Evolutionary conservation across 257 asterid species (phyloP), one percentile per base, ranked within the genome.

Genomic region (Fraxinus quadrangulata): DNA sequence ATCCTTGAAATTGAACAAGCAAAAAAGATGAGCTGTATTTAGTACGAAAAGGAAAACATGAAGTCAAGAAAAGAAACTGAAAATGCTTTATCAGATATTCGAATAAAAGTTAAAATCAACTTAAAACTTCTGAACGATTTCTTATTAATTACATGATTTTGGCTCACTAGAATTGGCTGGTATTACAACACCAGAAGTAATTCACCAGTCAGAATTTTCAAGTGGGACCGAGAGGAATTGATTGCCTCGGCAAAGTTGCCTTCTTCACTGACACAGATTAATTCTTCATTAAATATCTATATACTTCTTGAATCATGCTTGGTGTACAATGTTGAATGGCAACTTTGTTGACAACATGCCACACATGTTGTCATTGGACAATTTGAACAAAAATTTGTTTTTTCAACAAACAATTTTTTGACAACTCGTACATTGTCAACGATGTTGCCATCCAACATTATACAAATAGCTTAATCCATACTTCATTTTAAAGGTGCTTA

Each of bases 241-340:
- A 59, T 61, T 40, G 5, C 59, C 78, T 61, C 71, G 78, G 71
- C 71, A 75, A 75, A 75, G 78, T 75, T 72, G 67, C 76, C 76
- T 45, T 63, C 34, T 24, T 45, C 19, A 40, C 56, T 7, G 66
- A 56, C 19, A 40, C 67, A 3, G 66, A 56, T 12, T 30, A 59
- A 61, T 28, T 49, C 30, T 49, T 9, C 34, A 19, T 68, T 65
- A 73, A 23, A 37, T 49, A 66, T 73, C 77, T 3, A 26, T 11
- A 54, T 23, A 54, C 36, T 4, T 24, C 36, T 33, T 4, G 36
- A 33, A 33, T 33, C 36, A 33, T 33, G 36, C 6, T 33, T 33
- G 36, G 6, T 4, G 5, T 33, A 3, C 36, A 33, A 33, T 33
- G 36, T 33, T 33, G 36, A 33, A 33, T 33, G 36, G 4, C 36